Evolutionary conservation across 176 grass and related monocot species (phyloP).

Genomic region (Oropetium thomaeum): DNA sequence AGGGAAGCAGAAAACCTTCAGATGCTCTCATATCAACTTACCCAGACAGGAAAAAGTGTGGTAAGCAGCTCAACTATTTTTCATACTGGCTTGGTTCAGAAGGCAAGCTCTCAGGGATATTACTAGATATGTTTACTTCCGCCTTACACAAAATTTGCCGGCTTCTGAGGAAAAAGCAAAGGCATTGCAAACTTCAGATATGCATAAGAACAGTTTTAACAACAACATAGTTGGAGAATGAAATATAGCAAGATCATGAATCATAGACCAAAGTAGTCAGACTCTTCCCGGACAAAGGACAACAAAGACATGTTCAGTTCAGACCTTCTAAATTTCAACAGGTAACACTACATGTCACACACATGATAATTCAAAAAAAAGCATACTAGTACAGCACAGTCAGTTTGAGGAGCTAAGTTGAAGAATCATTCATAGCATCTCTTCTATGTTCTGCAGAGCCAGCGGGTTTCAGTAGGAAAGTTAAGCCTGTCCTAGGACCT

Average conservation of each 20-base stretch:
- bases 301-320: no score
- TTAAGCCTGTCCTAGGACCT: background rate
- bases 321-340: no score
- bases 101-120: conserved; percentile 52
- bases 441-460: no score
- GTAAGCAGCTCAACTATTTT: conserved; percentile 87
- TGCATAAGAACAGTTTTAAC: background rate
- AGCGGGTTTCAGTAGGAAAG: background rate
- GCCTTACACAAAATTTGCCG: conserved; percentile 72
- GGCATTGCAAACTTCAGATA: background rate
- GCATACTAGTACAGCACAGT: no score
- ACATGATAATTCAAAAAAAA: no score
- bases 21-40: conserved; percentile 36
- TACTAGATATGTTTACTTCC: conserved; percentile 73
- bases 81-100: conserved; percentile 51
- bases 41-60: conserved; percentile 98
- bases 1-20: conserved; percentile 28
- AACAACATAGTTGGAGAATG: background rate
- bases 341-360: no score
- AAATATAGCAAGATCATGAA: conserved; percentile 11
- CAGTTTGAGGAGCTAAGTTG: no score
- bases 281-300: no score
- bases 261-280: background rate
- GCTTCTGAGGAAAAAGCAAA: conserved; percentile 50
- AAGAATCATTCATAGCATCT: no score